phyloP scores from a whole-genome alignment of 2,329 filamentous ascomycete genomes.

The Alternaria burnsii region DNA sequence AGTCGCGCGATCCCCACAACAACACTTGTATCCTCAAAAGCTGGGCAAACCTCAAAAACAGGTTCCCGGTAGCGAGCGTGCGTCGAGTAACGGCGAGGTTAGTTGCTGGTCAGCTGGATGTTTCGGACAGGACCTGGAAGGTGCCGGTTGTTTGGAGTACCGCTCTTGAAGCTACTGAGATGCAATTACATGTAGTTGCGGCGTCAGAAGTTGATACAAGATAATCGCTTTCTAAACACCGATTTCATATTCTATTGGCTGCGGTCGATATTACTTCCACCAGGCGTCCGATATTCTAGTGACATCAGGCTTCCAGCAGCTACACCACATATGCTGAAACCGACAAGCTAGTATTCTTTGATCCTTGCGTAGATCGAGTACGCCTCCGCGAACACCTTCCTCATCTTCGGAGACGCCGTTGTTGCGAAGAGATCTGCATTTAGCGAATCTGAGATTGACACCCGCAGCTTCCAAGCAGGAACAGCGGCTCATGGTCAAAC shows the following conservation, averaged over 20 bases:
- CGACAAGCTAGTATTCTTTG: neutral
- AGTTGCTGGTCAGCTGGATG: neutral
- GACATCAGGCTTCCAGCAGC: neutral
- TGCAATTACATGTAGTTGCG: neutral
- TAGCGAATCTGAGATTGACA: neutral
- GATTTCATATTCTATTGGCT: neutral
- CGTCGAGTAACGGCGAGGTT: neutral
- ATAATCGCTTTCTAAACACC: neutral
- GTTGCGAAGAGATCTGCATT: constrained; percentile 4
- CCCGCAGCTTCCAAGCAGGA: neutral
- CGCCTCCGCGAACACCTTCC: constrained; percentile 1
- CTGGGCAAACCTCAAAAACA: constrained; percentile 5
- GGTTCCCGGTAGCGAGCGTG: constrained; percentile 10
- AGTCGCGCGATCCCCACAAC: neutral
- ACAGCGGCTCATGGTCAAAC: neutral
- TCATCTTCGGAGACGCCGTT: constrained; percentile 3
- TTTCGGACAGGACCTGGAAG: neutral
- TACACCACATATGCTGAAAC: neutral
- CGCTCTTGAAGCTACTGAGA: neutral
- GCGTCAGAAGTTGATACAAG: neutral
- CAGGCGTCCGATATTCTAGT: neutral
- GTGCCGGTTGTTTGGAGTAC: neutral
- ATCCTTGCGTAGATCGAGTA: constrained; percentile 5
- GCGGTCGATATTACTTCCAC: neutral
- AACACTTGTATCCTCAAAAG: neutral